phyloP scores from a whole-genome alignment of 805 yeast species.

The Wickerhamomyces bovis region DNA sequence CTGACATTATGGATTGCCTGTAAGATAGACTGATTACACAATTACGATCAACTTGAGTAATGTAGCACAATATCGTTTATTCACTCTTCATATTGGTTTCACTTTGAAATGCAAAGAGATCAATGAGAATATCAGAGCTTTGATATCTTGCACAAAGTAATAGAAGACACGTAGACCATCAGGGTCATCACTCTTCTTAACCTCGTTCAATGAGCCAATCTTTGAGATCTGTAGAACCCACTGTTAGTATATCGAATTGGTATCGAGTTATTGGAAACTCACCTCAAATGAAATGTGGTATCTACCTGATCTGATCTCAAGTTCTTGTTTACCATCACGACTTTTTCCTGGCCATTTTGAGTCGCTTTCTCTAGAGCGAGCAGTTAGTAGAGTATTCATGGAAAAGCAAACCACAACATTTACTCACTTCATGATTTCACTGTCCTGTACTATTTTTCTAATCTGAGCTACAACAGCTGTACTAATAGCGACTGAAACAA shows the following conservation, averaged over 20 bases:
- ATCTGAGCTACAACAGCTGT: conserved; percentile 30
- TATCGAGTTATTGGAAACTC: conserved; percentile 1
- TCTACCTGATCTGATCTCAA: conserved; percentile 33
- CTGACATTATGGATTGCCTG: background rate
- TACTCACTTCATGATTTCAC: conserved; percentile 29
- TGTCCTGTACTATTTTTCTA: conserved; percentile 28
- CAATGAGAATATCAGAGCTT: conserved; percentile 36
- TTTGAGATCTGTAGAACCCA: conserved; percentile 24
- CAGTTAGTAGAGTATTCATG: background rate
- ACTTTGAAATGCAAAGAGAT: conserved; percentile 34
- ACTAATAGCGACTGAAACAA: conserved; percentile 26
- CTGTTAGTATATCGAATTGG: background rate
- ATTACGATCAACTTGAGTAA: background rate
- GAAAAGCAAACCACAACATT: background rate
- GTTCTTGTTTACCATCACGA: conserved; percentile 36
- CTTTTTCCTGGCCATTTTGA: conserved; percentile 35
- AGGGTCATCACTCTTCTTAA: conserved; percentile 34
- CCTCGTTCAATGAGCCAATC: conserved; percentile 34
- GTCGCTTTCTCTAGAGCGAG: conserved; percentile 27
- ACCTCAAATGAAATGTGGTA: conserved; percentile 29
- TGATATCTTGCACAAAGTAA: conserved; percentile 37
- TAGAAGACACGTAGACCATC: conserved; percentile 40
- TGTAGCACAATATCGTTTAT: background rate
- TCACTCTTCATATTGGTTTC: conserved; percentile 7
- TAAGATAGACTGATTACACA: background rate